Percentiles rank a stretch among this genome's conserved stretches.
Conservation (phyloP, 2,329 filamentous ascomycete genomes). For the Fusarium pseudograminearum region DNA sequence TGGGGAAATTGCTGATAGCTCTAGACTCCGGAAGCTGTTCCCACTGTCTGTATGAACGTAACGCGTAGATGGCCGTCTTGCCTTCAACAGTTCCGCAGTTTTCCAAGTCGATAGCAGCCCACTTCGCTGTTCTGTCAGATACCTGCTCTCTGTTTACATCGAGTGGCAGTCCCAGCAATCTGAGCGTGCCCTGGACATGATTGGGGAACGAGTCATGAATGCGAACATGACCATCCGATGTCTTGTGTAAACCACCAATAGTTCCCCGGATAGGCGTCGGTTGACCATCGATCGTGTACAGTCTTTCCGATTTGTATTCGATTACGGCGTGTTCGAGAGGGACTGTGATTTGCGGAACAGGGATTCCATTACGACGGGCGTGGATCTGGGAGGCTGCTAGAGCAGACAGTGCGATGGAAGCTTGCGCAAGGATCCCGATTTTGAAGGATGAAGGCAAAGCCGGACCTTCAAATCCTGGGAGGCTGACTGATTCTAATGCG, state of each 20-base stretch:
- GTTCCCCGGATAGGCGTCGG: slow-evolving; percentile 53
- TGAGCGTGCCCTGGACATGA: slow-evolving; percentile 59
- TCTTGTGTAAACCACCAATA: slow-evolving; percentile 64
- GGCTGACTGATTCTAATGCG: slow-evolving; percentile 17
- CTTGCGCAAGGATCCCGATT: slow-evolving; percentile 64
- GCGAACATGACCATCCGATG: slow-evolving; percentile 64
- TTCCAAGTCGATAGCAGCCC: slow-evolving; percentile 63
- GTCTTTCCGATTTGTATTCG: slow-evolving; percentile 66
- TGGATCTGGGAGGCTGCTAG: slow-evolving; percentile 62
- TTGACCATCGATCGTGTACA: slow-evolving; percentile 59
- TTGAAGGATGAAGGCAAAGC: slow-evolving; percentile 65
- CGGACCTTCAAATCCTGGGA: slow-evolving; percentile 34
- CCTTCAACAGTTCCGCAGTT: slow-evolving; percentile 54
- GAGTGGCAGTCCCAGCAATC: slow-evolving; percentile 56
- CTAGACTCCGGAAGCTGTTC: slow-evolving; percentile 61
- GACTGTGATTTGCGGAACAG: slow-evolving; percentile 56
- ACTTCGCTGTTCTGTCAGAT: slow-evolving; percentile 52
- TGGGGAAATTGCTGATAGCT: slow-evolving; percentile 60
- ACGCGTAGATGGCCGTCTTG: slow-evolving; percentile 60
- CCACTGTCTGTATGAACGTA: slow-evolving; percentile 65
- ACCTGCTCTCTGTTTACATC: slow-evolving; percentile 55
- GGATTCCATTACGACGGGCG: slow-evolving; percentile 47
- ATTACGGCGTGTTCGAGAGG: slow-evolving; percentile 59
- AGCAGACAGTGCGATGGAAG: slow-evolving; percentile 63
- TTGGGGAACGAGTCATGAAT: slow-evolving; percentile 67